Percentiles rank a stretch among this genome's conserved stretches.
These are phyloP conservation scores for Pythium monospermum DNA, from an alignment of 352 stramenopile genomes.

Conservation along the genomic window DNA sequence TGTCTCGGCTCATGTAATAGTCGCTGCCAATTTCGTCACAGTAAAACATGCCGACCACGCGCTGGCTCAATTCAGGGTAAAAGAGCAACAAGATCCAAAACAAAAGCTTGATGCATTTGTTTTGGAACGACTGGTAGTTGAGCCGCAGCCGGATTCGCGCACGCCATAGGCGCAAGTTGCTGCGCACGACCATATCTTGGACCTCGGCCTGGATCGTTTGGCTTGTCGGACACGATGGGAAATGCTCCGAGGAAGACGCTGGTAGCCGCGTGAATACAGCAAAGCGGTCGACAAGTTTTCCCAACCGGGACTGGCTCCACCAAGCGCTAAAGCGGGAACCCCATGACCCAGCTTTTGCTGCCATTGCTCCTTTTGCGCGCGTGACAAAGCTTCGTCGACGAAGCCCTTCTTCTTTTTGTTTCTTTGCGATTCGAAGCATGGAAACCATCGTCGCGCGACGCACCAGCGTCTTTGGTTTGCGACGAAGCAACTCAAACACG, in stretches of 20 bases:
- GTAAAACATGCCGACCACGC: conserved; percentile 66
- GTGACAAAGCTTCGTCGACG: conserved; percentile 19
- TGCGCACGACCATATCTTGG: conserved; percentile 54
- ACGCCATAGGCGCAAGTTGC: conserved; percentile 64
- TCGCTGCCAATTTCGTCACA: conserved; percentile 59
- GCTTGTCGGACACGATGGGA: conserved; percentile 42
- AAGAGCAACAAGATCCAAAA: conserved; percentile 74
- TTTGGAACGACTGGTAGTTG: conserved; percentile 69
- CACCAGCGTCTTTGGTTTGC: conserved; percentile 23
- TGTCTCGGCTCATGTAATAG: conserved; percentile 63
- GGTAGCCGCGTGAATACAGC: conserved; percentile 30
- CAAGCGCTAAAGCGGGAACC: conserved; percentile 11
- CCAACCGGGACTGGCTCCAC: conserved; percentile 16
- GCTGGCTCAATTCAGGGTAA: conserved; percentile 69
- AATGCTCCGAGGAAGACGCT: conserved; percentile 39
- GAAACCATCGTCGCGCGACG: conserved; percentile 34
- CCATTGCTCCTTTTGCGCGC: conserved; percentile 25
- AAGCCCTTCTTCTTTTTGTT: conserved; percentile 13
- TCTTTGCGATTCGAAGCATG: conserved; percentile 38
- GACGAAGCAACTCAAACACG: conserved; percentile 41
- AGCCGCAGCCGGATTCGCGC: conserved; percentile 62
- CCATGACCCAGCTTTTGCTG: conserved; percentile 4
- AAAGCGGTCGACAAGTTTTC: conserved; percentile 24
- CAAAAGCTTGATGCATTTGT: conserved; percentile 73
- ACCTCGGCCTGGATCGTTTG: conserved; percentile 49